Evolutionary conservation across 2,329 filamentous ascomycete genomes (phyloP), one percentile per base, ranked within the genome.

Genomic region (Pseudofabraea citricarpa): DNA sequence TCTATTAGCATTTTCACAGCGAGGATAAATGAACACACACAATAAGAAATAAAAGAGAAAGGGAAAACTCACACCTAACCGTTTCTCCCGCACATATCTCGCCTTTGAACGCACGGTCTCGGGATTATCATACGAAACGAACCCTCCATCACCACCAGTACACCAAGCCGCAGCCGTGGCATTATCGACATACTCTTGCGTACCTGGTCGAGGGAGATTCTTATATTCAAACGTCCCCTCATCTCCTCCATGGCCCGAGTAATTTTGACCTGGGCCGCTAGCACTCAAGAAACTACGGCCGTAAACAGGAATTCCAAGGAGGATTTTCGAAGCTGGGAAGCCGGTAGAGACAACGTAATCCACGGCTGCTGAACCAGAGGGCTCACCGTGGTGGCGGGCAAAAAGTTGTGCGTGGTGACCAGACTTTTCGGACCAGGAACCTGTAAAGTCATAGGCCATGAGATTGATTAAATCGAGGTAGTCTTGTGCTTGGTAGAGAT

Each of bases 371-470:
- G 84, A 75, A n/a, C 77, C 83, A 2, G 83, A 89, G 1, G 77
- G 70, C 49, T 83, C 75, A 50, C 75, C 77, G 6, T 59, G 49
- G 42, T 64, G 68, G 45, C 79, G 74, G 1, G 79, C 69, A 57
- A 82, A 87, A 1, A 93, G 75, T 59, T 90, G 86, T 4, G 86
- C 79, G 43, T 91, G 87, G 60, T 91, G 85, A 6, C 86, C 87
- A 36, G 78, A 79, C 45, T 74, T 75, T 22, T 69, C 60, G 1
- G 76, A 77, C 86, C 86, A 90, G 3, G 78, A 71, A 1, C 87
- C 86, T 20, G 77, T 81, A 57, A 90, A 87, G 62, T 93, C 87
- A 63, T 90, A 93, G 2, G 86, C 78, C 77, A 85, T 88, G 26
- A 93, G 67, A 61, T 91, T 91, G 61, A 93, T 68, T 49, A 83